phyloP scores from a whole-genome alignment of 768 basidiomycete species.

The Cystofilobasidium ferigula region DNA sequence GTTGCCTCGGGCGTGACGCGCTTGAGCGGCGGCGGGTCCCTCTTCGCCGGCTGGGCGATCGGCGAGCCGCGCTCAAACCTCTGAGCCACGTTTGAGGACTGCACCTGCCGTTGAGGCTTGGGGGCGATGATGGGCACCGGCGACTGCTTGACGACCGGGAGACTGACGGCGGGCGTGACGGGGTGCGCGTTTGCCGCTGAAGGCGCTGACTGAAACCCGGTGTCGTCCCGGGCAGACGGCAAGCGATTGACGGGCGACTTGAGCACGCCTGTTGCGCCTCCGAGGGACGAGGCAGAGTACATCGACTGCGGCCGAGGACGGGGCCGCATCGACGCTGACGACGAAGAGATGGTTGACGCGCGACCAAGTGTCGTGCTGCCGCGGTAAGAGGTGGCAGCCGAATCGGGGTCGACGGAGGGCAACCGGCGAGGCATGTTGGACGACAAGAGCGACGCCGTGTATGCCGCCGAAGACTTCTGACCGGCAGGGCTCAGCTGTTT shows the following conservation, averaged over 20 bases:
- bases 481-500: background rate
- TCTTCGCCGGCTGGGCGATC: background rate
- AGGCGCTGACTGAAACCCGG: too few relatives aligned
- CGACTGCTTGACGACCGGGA: too few relatives aligned
- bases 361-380: constrained; percentile 1
- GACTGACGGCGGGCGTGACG: too few relatives aligned
- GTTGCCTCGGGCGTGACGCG: constrained; percentile 10
- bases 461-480: background rate
- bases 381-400: constrained; percentile 9
- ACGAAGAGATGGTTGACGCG: background rate
- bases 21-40: background rate
- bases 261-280: background rate
- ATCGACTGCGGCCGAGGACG: constrained; percentile 4
- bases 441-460: background rate
- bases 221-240: too few relatives aligned
- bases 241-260: background rate
- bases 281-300: background rate
- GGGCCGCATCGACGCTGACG: background rate
- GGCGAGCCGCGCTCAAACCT: background rate
- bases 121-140: background rate
- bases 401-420: constrained; percentile 12
- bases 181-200: too few relatives aligned
- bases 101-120: background rate
- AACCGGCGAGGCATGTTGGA: constrained; percentile 5
- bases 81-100: background rate